A percentile compares a stretch with the other conserved stretches of the same genome.
Evolutionary conservation across 441 rosid species (phyloP).

Genomic region (Euphorbia celastroides): DNA sequence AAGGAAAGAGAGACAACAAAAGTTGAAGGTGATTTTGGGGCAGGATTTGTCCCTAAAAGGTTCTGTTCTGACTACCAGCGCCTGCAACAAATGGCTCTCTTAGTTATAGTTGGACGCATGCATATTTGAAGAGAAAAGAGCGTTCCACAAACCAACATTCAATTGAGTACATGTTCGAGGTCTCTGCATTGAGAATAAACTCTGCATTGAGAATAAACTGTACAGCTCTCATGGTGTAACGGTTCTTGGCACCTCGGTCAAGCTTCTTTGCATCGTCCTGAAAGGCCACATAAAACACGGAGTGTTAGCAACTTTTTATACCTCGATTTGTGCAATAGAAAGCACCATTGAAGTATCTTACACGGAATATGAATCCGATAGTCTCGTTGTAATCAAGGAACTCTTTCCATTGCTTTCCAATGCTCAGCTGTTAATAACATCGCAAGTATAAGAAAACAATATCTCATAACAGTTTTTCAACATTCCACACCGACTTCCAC

Average conservation of each 20-base stretch:
- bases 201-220: not conserved
- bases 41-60: no score
- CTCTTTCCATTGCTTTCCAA: constrained; percentile 90
- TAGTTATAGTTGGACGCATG: not conserved
- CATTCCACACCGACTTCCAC: not conserved
- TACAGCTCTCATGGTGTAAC: constrained; percentile 43
- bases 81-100: no score
- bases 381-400: constrained; percentile 50
- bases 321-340: not conserved
- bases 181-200: not conserved
- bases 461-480: not conserved
- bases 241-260: constrained; percentile 49
- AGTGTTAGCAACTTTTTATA: no score
- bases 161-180: not conserved
- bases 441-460: not conserved
- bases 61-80: no score
- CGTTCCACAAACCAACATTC: not conserved
- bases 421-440: constrained; percentile 49
- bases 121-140: not conserved
- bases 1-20: no score
- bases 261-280: constrained; percentile 77
- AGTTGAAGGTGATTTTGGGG: no score
- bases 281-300: not conserved
- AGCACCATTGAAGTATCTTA: constrained; percentile 20
- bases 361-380: constrained; percentile 79